Evolutionary conservation across 1,284 basidiomycete genomes (phyloP).

Genomic region (Tylopilus sp.): DNA sequence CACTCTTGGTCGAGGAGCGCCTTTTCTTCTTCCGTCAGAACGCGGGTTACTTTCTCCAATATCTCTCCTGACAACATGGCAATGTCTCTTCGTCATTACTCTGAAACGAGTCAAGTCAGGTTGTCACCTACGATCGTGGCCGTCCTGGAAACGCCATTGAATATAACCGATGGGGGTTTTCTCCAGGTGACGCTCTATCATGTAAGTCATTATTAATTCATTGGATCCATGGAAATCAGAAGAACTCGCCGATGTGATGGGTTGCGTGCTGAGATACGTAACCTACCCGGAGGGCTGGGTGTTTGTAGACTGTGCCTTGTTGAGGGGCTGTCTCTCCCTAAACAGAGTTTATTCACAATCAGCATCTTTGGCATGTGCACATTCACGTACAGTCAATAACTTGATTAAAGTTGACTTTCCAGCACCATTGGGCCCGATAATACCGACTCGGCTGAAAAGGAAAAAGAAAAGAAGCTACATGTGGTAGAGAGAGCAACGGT

Average conservation of each 20-base stretch:
- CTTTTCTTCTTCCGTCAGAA: constrained; percentile 86
- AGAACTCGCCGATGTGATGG: constrained; percentile 75
- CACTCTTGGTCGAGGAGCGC: constrained; percentile 83
- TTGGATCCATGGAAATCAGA: constrained; percentile 12
- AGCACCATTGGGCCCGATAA: constrained; percentile 89
- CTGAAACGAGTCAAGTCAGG: constrained; percentile 7
- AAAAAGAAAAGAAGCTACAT: constrained; percentile 20
- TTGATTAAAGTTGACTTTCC: constrained; percentile 98
- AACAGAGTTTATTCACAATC: constrained; percentile 8
- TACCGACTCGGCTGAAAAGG: constrained; percentile 72
- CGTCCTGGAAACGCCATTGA: constrained; percentile 99
- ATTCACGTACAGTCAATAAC: constrained; percentile 70
- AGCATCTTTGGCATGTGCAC: constrained; percentile 8
- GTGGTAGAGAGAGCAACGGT: constrained; percentile 15
- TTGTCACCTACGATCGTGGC: constrained; percentile 80
- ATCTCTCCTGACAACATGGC: constrained; percentile 61
- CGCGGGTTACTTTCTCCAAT: constrained; percentile 89
- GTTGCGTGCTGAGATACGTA: constrained; percentile 99
- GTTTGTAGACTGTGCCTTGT: constrained; percentile 92
- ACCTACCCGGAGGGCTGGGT: constrained; percentile 92
- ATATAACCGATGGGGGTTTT: constrained; percentile 96
- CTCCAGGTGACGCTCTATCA: constrained; percentile 82
- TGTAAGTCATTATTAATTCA: constrained; percentile 19
- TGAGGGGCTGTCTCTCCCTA: constrained; percentile 93
- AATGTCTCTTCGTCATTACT: constrained; percentile 14